Evolutionary conservation across 2,329 filamentous ascomycete species (phyloP), one percentile per base, ranked within the genome.

Genomic region (Ophiocordyceps camponoti-floridani): DNA sequence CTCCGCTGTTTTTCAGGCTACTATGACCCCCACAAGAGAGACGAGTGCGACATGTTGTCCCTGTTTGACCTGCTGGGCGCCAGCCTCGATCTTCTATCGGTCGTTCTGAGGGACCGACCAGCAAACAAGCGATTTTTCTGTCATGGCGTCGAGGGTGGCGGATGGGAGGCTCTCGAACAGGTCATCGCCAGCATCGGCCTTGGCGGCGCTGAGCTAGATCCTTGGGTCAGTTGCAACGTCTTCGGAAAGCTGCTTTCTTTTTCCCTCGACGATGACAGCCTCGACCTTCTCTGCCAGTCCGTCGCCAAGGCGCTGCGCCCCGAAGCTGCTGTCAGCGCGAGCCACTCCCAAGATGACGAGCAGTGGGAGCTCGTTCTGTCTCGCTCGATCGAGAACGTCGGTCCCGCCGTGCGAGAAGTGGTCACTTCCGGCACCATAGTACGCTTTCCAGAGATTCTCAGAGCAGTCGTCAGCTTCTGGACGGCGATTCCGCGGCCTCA

Each of bases 61-160:
- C 67, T 84, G 46, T 83, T 86, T 54, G 71, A 75, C 47, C 66
- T 89, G 16, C 66, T 94, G 16, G 76, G 86, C 54, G 72, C 72
- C 9, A 72, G 82, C n/a, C 66, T 91, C 37, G 77, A 77, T 30
- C 75, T 91, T 13, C 64, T 96, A 27, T 80, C 83, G 1, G 80
- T 82, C 42, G 78, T 79, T 13, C 72, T 98, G 51, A 75, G 77
- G 45, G 77, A 78, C 41, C 87, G 96, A 60, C 72, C 81, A 42
- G 89, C 88, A 18, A 98, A 96, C 62, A 75, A 81, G 55, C 77
- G 84, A 52, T 95, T 89, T 65, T 96, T 96, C 58, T 75, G 77
- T 47, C 79, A 78, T 51, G 72, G 77, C 51, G 77, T 93, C 28
- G 75, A 84, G 47, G 79, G 76, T 19, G 83, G 80, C 46, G 87